These are phyloP conservation scores for Leishmania martiniquensis DNA, from an alignment of 208 protist genomes.

Conservation along the genomic window DNA sequence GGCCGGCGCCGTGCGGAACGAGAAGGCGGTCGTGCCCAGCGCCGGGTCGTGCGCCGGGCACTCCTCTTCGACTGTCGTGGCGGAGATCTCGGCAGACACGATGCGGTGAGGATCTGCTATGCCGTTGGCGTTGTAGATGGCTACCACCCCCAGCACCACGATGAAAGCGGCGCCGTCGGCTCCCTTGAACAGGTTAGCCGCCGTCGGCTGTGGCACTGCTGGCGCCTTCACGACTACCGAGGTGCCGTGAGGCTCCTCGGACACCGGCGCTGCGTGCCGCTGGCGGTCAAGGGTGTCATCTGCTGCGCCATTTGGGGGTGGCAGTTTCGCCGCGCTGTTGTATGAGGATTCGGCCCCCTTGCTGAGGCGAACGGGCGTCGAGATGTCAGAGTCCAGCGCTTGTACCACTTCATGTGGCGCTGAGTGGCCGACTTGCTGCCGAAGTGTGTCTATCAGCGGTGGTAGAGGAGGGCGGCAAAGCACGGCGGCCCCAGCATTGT, in stretches of 20 bases:
- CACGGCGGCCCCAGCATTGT: neutral
- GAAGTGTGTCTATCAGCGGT: neutral
- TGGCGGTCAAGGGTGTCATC: neutral
- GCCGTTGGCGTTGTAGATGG: constrained; percentile 19
- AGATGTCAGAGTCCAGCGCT: neutral
- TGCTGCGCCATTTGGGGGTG: neutral
- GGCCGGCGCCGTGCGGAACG: constrained; percentile 27
- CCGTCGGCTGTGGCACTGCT: constrained; percentile 5
- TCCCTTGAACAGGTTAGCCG: constrained; percentile 53
- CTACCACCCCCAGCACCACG: constrained; percentile 33
- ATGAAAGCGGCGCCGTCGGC: constrained; percentile 24
- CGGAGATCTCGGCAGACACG: neutral
- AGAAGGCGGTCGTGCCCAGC: neutral
- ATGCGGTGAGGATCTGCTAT: constrained; percentile 31
- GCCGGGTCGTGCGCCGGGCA: neutral
- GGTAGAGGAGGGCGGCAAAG: neutral
- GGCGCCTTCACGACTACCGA: neutral
- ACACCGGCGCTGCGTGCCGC: neutral
- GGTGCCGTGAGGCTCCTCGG: neutral
- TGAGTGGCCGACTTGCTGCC: neutral
- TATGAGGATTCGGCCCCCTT: neutral
- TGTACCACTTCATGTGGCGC: neutral
- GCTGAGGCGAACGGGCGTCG: neutral
- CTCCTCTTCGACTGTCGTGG: constrained; percentile 9
- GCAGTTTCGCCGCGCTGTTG: neutral